These are phyloP conservation scores for Spathaspora sp. DNA, from an alignment of 805 yeast genomes.

Conservation along the genomic window DNA sequence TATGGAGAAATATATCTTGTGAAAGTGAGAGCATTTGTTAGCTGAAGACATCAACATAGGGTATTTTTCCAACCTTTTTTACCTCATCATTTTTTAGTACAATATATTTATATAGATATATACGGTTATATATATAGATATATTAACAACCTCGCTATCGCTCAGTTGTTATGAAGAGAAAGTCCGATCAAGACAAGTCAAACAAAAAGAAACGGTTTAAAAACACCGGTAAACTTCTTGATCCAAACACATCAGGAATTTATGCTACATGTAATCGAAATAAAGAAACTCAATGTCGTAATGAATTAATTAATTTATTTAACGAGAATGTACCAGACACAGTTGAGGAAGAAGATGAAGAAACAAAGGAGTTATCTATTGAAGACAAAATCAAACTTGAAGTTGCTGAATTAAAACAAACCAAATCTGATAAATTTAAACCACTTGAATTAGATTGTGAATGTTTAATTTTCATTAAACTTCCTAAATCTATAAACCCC, in stretches of 20 bases:
- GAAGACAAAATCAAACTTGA: constrained; percentile 78
- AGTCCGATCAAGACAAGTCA: constrained; percentile 15
- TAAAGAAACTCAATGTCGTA: constrained; percentile 72
- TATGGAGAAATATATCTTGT: constrained; percentile 7
- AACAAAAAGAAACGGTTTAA: constrained; percentile 44
- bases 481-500: constrained; percentile 76
- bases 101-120: too few species aligned
- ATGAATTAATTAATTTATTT: constrained; percentile 62
- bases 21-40: constrained; percentile 1
- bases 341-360: constrained; percentile 25
- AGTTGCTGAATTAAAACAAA: constrained; percentile 55
- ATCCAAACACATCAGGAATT: constrained; percentile 83
- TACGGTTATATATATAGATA: too few species aligned
- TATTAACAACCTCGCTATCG: too few species aligned
- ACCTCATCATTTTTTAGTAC: not conserved
- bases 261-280: constrained; percentile 87
- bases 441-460: constrained; percentile 72
- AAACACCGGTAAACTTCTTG: constrained; percentile 47
- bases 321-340: constrained; percentile 30
- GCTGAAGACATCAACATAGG: too few species aligned
- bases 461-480: constrained; percentile 81
- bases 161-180: constrained; percentile 23
- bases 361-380: constrained; percentile 48
- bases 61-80: too few species aligned
- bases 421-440: constrained; percentile 44